phyloP scores from a whole-genome alignment of 73 alveolate genomes.

The Blepharisma stoltei region DNA sequence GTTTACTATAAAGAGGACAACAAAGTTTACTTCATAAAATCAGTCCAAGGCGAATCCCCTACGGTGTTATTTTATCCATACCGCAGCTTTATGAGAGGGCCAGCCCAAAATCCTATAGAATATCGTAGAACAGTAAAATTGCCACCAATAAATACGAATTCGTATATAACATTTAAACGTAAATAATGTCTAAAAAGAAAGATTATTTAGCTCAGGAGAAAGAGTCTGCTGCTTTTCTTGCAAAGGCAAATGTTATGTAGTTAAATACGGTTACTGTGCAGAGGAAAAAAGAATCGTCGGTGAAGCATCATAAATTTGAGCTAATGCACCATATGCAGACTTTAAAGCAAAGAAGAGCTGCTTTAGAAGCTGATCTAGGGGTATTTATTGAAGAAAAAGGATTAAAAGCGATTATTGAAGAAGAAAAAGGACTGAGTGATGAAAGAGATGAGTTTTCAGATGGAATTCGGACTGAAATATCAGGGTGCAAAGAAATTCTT shows the following conservation, averaged over 20 bases:
- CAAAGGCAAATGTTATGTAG: neutral
- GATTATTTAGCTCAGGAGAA: slow-evolving; percentile 10
- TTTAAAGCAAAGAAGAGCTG: neutral
- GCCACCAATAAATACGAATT: neutral
- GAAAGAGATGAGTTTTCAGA: neutral
- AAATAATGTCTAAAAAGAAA: neutral
- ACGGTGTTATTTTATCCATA: slow-evolving; percentile 14
- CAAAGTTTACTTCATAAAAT: neutral
- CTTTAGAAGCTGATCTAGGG: neutral
- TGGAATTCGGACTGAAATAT: neutral
- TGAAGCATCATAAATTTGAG: slow-evolving; percentile 16
- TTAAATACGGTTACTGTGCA: neutral
- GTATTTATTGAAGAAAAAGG: neutral
- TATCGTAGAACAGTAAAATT: neutral
- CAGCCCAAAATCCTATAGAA: neutral
- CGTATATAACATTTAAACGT: too few relatives aligned
- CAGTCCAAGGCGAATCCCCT: slow-evolving; percentile 5
- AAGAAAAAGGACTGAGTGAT: neutral
- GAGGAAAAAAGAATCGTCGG: neutral
- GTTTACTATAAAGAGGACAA: neutral
- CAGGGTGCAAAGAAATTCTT: neutral
- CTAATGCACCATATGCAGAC: neutral
- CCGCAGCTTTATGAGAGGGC: neutral
- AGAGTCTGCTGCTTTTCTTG: slow-evolving; percentile 13
- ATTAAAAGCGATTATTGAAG: neutral